Conservation (phyloP, 1,284 basidiomycete genomes). For the Neolentinus lepideus region DNA sequence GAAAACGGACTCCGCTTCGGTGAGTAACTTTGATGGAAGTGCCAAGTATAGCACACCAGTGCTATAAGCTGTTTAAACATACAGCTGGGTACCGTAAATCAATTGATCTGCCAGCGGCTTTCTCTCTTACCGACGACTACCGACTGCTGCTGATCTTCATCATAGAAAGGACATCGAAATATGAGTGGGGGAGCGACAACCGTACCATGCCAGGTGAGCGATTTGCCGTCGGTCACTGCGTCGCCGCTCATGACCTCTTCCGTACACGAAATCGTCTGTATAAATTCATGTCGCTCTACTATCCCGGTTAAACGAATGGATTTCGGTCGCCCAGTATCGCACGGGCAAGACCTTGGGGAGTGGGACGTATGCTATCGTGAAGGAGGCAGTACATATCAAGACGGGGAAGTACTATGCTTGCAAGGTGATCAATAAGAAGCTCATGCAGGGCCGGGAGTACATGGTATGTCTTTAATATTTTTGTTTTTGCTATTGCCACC, state of each 20-base stretch:
- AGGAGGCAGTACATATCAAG: constrained; percentile 94
- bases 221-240: neutral
- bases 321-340: constrained; percentile 56
- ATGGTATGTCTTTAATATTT: constrained; percentile 52
- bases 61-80: neutral
- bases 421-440: constrained; percentile 95
- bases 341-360: constrained; percentile 91
- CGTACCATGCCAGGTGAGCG: constrained; percentile 57
- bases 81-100: neutral
- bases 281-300: too few species aligned
- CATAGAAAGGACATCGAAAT: neutral
- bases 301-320: neutral
- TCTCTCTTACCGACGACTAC: neutral
- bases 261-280: too few species aligned
- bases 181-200: constrained; percentile 21
- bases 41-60: neutral
- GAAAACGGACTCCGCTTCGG: neutral
- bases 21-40: neutral
- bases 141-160: neutral
- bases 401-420: constrained; percentile 85
- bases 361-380: constrained; percentile 88
- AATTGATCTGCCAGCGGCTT: neutral
- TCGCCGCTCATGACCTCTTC: neutral
- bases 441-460: constrained; percentile 91
- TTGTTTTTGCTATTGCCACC: neutral